Conservation (phyloP, 805 yeast species). For the Limtongia smithiae region DNA sequence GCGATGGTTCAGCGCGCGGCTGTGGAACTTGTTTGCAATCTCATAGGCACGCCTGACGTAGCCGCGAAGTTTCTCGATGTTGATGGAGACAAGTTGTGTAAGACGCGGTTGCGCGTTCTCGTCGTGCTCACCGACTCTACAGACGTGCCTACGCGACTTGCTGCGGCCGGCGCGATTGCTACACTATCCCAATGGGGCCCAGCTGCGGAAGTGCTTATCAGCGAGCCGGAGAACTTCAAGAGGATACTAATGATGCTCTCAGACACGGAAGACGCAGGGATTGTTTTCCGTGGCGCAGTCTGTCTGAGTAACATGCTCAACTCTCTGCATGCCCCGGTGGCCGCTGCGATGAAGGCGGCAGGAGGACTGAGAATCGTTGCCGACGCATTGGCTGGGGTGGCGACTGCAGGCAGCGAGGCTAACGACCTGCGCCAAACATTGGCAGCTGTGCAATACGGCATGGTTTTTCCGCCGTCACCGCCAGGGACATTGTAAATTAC, state of each 20-base stretch:
- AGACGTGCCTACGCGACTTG: slow-evolving; percentile 36
- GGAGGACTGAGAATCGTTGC: not conserved
- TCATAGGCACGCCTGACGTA: slow-evolving; percentile 42
- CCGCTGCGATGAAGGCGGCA: not conserved
- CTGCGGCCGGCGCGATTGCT: slow-evolving; percentile 43
- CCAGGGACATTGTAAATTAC: too few relatives aligned
- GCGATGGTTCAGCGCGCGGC: slow-evolving; percentile 53
- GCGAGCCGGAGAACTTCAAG: slow-evolving; percentile 31
- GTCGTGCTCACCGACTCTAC: slow-evolving; percentile 37
- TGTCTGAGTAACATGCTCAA: slow-evolving; percentile 29
- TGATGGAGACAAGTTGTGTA: slow-evolving; percentile 30
- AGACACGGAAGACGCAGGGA: slow-evolving; percentile 30
- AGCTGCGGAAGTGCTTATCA: slow-evolving; percentile 34
- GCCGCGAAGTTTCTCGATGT: slow-evolving; percentile 40
- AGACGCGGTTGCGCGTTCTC: slow-evolving; percentile 34
- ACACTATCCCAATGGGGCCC: slow-evolving; percentile 40
- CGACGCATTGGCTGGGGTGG: not conserved
- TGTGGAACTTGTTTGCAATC: slow-evolving; percentile 61
- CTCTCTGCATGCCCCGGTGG: too few relatives aligned
- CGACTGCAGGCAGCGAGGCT: not conserved
- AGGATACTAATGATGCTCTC: slow-evolving; percentile 28
- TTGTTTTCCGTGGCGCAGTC: slow-evolving; percentile 35
- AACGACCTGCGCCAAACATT: too few relatives aligned
- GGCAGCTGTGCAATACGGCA: too few relatives aligned
- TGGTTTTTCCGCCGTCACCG: too few relatives aligned